phyloP scores from a whole-genome alignment of 352 stramenopile species.

The Saprolegnia diclina region DNA sequence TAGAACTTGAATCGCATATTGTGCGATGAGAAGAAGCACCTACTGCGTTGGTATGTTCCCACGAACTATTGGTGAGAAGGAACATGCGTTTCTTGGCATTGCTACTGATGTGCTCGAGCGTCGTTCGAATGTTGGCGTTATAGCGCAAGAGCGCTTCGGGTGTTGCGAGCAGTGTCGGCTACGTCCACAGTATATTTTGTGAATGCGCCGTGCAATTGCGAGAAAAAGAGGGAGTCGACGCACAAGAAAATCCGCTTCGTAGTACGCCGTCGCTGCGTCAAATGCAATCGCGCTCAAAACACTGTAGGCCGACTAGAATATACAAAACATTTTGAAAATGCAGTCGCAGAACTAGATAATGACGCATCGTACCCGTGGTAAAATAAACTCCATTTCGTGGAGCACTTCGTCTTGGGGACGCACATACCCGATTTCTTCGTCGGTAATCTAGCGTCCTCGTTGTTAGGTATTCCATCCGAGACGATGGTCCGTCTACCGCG shows the following conservation, averaged over 20 bases:
- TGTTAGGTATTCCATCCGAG: not conserved
- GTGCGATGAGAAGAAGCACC: too few relatives aligned
- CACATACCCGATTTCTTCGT: conserved; percentile 37
- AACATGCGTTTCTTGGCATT: conserved; percentile 39
- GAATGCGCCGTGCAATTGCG: too few relatives aligned
- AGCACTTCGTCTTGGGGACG: not conserved
- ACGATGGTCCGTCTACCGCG: too few relatives aligned
- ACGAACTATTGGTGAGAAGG: conserved; percentile 48
- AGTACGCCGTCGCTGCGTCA: conserved; percentile 41
- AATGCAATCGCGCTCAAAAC: conserved; percentile 39
- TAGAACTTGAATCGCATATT: too few relatives aligned
- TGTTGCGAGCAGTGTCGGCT: conserved; percentile 37
- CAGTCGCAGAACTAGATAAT: not conserved
- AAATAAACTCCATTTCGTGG: conserved; percentile 2
- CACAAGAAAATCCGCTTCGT: conserved; percentile 41
- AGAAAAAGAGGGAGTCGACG: not conserved
- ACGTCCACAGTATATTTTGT: not conserved
- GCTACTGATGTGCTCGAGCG: conserved; percentile 36
- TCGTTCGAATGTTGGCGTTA: conserved; percentile 38
- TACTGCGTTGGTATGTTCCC: conserved; percentile 44
- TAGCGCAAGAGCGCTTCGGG: conserved; percentile 42
- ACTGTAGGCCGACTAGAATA: conserved; percentile 38
- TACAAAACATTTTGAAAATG: too few relatives aligned
- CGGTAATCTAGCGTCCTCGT: conserved; percentile 32
- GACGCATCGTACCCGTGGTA: not conserved